Conservation (phyloP, 2,329 filamentous ascomycete genomes). For the Aspergillus candidus region DNA sequence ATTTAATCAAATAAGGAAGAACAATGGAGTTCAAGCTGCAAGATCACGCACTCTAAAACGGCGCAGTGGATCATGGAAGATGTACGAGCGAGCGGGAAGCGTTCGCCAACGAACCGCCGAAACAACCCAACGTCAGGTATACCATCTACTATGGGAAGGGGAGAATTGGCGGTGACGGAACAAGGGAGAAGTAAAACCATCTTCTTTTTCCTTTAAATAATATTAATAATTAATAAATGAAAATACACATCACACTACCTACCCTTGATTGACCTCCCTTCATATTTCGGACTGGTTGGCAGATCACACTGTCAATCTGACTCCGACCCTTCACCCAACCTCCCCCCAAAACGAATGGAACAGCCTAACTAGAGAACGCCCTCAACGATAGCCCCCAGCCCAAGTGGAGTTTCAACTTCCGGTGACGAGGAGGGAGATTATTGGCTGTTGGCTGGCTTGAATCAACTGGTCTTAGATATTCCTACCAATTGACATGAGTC, state of each 20-base stretch:
- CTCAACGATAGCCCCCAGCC: slow-evolving; percentile 36
- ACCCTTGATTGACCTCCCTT: no score
- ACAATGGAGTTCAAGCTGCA: slow-evolving; percentile 8
- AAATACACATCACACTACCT: no score
- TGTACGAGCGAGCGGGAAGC: slow-evolving; percentile 11
- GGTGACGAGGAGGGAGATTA: neutral
- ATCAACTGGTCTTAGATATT: slow-evolving; percentile 1
- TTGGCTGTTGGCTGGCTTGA: slow-evolving; percentile 8
- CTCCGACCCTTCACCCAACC: no score
- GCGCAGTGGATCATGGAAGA: slow-evolving; percentile 14
- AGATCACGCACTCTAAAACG: slow-evolving; percentile 14
- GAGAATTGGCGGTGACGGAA: slow-evolving; percentile 9
- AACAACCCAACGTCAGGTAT: slow-evolving; percentile 2
- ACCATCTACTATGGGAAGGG: neutral
- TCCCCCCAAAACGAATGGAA: neutral
- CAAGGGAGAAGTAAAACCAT: neutral
- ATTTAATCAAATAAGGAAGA: no score
- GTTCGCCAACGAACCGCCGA: slow-evolving; percentile 10
- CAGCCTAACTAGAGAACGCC: slow-evolving; percentile 18
- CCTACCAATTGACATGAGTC: slow-evolving; percentile 3
- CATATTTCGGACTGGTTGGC: no score
- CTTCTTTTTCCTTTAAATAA: no score
- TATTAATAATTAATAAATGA: no score
- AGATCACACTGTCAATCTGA: no score
- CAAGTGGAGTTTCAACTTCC: slow-evolving; percentile 25